Percentiles rank a stretch among this genome's conserved stretches.
phyloP scores from a whole-genome alignment of 768 basidiomycete genomes.

The Leccinum rimulosum region DNA sequence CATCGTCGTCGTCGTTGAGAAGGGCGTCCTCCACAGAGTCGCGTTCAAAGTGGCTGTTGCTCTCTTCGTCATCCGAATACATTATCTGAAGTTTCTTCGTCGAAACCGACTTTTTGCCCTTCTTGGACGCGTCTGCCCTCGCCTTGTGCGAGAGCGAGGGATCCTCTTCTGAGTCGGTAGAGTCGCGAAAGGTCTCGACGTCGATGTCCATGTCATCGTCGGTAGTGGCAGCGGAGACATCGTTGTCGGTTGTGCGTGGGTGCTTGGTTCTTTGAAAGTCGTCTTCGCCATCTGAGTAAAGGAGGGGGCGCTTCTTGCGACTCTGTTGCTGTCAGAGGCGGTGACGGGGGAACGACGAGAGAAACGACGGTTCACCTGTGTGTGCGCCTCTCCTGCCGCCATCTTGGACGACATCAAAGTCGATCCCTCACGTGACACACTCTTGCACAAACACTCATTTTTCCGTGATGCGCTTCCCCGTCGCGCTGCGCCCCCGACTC shows the following conservation, averaged over 20 bases:
- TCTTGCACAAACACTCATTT: no score
- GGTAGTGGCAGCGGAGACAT: slow-evolving; percentile 29
- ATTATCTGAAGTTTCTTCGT: slow-evolving; percentile 16
- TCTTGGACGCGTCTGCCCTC: slow-evolving; percentile 7
- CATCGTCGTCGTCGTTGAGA: slow-evolving; percentile 22
- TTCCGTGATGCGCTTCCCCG: neutral
- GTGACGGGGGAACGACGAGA: neutral
- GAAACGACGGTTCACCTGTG: slow-evolving; percentile 23
- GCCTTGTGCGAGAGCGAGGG: slow-evolving; percentile 5
- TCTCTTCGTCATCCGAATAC: slow-evolving; percentile 32
- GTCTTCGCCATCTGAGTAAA: slow-evolving; percentile 38
- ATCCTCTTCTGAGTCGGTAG: neutral
- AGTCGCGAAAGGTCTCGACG: slow-evolving; percentile 31
- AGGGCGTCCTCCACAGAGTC: slow-evolving; percentile 26
- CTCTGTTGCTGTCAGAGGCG: slow-evolving; percentile 16
- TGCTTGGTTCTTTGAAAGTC: slow-evolving; percentile 34
- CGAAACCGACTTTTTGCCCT: slow-evolving; percentile 18
- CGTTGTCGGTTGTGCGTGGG: slow-evolving; percentile 27
- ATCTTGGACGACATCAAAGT: slow-evolving; percentile 19
- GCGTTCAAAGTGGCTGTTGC: slow-evolving; percentile 23
- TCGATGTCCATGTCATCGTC: slow-evolving; percentile 45
- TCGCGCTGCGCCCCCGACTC: slow-evolving; percentile 4
- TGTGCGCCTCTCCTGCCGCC: slow-evolving; percentile 4
- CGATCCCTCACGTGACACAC: slow-evolving; percentile 5
- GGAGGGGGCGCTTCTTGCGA: slow-evolving; percentile 28